Evolutionary conservation across 2,329 filamentous ascomycete species (phyloP).

Genomic region (Didymella pinodella): DNA sequence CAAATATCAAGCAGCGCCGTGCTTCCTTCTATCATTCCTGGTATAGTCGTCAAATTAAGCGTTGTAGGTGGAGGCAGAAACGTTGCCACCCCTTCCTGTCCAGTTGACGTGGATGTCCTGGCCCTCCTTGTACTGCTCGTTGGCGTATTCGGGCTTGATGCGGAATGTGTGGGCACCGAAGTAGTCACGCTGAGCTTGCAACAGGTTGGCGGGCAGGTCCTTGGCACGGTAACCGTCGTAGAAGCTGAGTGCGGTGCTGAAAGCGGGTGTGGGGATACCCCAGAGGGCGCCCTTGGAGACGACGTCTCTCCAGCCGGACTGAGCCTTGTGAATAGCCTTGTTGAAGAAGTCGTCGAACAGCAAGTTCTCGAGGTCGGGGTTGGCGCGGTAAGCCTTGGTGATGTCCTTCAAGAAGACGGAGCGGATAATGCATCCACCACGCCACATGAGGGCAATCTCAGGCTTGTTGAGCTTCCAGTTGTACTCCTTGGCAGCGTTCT

Average conservation of each 20-base stretch:
- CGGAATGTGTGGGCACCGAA: slow-evolving; percentile 74
- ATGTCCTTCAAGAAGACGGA: slow-evolving; percentile 99
- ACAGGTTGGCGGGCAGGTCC: slow-evolving; percentile 95
- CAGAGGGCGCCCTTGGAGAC: slow-evolving; percentile 91
- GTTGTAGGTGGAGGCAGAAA: slow-evolving; percentile 97
- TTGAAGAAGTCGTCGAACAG: slow-evolving; percentile 99
- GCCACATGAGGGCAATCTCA: slow-evolving; percentile 99
- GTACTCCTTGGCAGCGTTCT: slow-evolving; percentile 96
- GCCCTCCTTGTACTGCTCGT: slow-evolving; percentile 80
- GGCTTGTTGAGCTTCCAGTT: slow-evolving; percentile 99
- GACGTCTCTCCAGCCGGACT: slow-evolving; percentile 67
- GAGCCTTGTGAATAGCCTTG: slow-evolving; percentile 96
- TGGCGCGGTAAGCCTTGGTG: slow-evolving; percentile 91
- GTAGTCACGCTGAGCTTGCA: slow-evolving; percentile 99
- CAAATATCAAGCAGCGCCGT: slow-evolving; percentile 25
- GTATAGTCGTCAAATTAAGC: slow-evolving; percentile 66
- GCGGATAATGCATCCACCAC: slow-evolving; percentile 99
- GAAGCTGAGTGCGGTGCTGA: slow-evolving; percentile 97
- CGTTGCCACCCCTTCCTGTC: slow-evolving; percentile 96
- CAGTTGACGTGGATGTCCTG: slow-evolving; percentile 99
- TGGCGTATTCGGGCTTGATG: slow-evolving; percentile 62
- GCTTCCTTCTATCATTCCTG: slow-evolving; percentile 23
- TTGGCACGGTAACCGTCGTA: slow-evolving; percentile 98
- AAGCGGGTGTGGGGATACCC: slow-evolving; percentile 94
- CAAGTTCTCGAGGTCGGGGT: slow-evolving; percentile 96